phyloP scores from a whole-genome alignment of 2,329 filamentous ascomycete species.

The Rosellinia necatrix region DNA sequence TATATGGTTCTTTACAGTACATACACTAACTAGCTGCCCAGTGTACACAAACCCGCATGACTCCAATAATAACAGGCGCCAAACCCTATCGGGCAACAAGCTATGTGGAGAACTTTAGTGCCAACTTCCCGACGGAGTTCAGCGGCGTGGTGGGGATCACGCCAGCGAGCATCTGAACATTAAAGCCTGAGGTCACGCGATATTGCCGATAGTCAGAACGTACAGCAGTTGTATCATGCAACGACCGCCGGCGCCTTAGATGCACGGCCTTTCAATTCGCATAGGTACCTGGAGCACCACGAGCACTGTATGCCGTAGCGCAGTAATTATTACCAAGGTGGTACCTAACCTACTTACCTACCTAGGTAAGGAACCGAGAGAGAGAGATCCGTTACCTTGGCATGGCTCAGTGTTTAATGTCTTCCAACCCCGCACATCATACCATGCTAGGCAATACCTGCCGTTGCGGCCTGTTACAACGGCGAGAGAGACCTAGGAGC shows the following conservation, averaged over 20 bases:
- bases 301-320: too few species aligned
- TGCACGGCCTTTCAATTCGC: not conserved
- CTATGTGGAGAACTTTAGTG: conserved; percentile 18
- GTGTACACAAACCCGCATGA: too few species aligned
- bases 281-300: conserved; percentile 3
- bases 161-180: conserved; percentile 34
- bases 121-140: conserved; percentile 18
- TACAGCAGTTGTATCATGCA: conserved; percentile 30
- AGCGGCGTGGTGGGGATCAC: conserved; percentile 26
- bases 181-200: conserved; percentile 37
- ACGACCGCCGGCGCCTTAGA: not conserved
- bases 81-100: conserved; percentile 27
- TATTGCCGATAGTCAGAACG: conserved; percentile 17
- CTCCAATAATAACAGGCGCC: conserved; percentile 12
- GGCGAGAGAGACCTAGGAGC: not conserved
- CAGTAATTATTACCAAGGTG: too few species aligned
- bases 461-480: conserved; percentile 8
- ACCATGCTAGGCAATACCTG: conserved; percentile 19
- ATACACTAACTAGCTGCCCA: too few species aligned
- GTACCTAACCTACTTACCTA: too few species aligned
- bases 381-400: too few species aligned
- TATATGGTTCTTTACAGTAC: too few species aligned
- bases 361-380: not conserved
- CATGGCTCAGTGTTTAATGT: conserved; percentile 9
- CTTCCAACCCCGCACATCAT: conserved; percentile 22